Conservation (phyloP, 805 yeast species). For the Sugiyamaella floridensis region DNA sequence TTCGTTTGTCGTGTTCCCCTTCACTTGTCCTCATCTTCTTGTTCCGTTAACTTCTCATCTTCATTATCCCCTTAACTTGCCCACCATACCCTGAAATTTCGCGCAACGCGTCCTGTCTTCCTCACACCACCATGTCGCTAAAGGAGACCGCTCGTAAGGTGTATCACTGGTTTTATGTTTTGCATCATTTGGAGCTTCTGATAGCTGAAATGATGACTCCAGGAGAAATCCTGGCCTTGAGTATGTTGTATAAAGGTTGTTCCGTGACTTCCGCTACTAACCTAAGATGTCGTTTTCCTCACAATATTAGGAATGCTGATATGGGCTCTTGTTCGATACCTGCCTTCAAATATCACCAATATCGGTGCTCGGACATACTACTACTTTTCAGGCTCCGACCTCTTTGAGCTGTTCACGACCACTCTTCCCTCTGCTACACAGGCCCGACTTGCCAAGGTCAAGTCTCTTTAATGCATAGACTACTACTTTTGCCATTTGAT, state of each 20-base stretch:
- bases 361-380: constrained; percentile 3
- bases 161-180: background rate
- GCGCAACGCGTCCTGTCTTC: background rate
- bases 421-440: background rate
- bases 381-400: constrained; percentile 6
- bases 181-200: background rate
- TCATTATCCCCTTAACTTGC: background rate
- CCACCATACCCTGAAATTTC: background rate
- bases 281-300: background rate
- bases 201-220: background rate
- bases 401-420: constrained; percentile 3
- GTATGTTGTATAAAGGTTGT: background rate
- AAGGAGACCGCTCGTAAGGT: background rate
- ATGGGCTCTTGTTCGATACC: constrained; percentile 2
- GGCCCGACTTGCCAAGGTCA: background rate
- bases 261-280: background rate
- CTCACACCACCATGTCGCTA: background rate
- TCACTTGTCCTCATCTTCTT: too few species aligned
- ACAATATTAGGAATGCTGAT: background rate
- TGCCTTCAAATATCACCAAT: constrained; percentile 1
- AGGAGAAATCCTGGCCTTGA: background rate
- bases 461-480: background rate
- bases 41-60: background rate
- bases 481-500: too few species aligned
- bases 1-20: too few species aligned